phyloP scores from a whole-genome alignment of 2,329 filamentous ascomycete species.

The Fusarium foetens region DNA sequence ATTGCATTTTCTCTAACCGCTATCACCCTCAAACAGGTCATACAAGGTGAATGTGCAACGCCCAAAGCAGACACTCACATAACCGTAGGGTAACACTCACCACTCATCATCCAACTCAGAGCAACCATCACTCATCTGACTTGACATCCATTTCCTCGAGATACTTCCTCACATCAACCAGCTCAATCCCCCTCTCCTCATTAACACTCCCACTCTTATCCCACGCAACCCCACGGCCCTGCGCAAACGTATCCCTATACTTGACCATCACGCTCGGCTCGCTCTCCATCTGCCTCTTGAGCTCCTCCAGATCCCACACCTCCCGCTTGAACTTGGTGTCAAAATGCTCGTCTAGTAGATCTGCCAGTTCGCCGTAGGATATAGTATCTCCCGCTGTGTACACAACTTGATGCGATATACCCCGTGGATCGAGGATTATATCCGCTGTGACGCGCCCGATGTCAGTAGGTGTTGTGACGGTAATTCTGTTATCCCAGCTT shows the following conservation, averaged over 20 bases:
- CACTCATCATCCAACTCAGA: neutral
- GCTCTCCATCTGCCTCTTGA: constrained; percentile 57
- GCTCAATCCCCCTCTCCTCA: constrained; percentile 55
- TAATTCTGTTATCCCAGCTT: constrained; percentile 70
- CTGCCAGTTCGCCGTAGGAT: constrained; percentile 64
- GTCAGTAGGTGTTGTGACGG: constrained; percentile 70
- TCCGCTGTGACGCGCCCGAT: constrained; percentile 71
- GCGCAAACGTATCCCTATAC: constrained; percentile 70
- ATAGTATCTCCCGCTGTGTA: constrained; percentile 72
- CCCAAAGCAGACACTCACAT: neutral
- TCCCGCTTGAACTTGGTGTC: constrained; percentile 56
- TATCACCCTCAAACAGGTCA: neutral
- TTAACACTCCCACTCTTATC: constrained; percentile 64
- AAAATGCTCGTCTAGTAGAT: constrained; percentile 59
- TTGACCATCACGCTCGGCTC: constrained; percentile 65
- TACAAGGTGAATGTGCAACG: neutral
- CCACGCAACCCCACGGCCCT: constrained; percentile 69
- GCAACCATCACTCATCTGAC: neutral
- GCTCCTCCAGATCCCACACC: constrained; percentile 58
- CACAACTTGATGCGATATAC: constrained; percentile 56
- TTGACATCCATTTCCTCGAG: constrained; percentile 40
- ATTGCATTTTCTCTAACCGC: neutral
- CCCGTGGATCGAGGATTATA: constrained; percentile 57
- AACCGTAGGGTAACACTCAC: neutral
- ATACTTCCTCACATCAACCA: constrained; percentile 56